Evolutionary conservation across 2,329 filamentous ascomycete species (phyloP), one percentile per base, ranked within the genome.

Genomic region (Pseudopithomyces maydicus): DNA sequence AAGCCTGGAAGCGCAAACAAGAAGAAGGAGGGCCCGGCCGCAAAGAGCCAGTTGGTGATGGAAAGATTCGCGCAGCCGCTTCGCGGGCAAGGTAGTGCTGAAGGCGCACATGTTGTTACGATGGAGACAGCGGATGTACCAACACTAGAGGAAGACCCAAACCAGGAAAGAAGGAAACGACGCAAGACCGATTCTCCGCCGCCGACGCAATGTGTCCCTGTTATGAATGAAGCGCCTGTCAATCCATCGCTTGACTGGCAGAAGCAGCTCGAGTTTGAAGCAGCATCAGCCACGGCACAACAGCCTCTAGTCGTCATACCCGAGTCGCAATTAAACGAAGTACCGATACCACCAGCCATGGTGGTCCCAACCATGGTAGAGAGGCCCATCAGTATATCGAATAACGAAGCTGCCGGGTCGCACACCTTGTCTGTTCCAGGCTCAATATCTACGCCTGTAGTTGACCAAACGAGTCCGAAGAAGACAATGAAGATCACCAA

Each of bases 401-500:
- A 56, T 26, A 5, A 43, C 6, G 12, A 32, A 2, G 38, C 52
- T 5, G 38, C 14, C 17, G 42, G 60, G 8, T 6, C 38, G 22
- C 6, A 14, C 6, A 12, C 33, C 23, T 32, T 2, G 14, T 15
- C 33, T 26, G 4, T 10, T 14, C 41, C 23, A n/a, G 5, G 8
- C 22, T 22, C 26, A 19, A 7, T 36, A 22, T 33, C 35, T 20
- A 33, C 22, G 20, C 42, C n/a, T 8, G 26, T 5, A 29, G 26
- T 4, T 5, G 56, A 56, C 15, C 61, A 51, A 32, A 54, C 51
- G 1, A 68, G 64, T 10, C 71, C 70, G 1, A 74, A 71, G 52
- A 76, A 74, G 54, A 69, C 73, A 33, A 51, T 80, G 48, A 75
- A 75, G 53, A 59, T 82, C 36, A 79, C 74, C 48, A 77, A 76